Evolutionary conservation across 768 basidiomycete species (phyloP).

Genomic region (Boletus vermiculosoides): DNA sequence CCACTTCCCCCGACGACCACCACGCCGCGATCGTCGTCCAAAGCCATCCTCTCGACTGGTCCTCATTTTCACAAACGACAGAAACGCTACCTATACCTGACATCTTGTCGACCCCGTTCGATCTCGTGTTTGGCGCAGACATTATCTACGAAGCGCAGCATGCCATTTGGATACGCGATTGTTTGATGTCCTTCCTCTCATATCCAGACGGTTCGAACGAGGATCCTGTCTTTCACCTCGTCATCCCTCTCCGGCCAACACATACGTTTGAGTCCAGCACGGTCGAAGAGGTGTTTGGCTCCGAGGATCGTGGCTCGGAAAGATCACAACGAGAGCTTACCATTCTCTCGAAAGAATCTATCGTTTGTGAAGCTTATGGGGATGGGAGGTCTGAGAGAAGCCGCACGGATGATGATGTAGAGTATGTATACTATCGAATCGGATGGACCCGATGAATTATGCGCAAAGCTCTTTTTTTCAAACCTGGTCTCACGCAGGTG

Average conservation of each 20-base stretch:
- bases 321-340: slow-evolving; percentile 35
- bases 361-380: slow-evolving; percentile 50
- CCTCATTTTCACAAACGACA: slow-evolving; percentile 22
- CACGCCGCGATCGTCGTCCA: slow-evolving; percentile 16
- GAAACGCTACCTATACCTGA: slow-evolving; percentile 4
- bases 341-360: slow-evolving; percentile 52
- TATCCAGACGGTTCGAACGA: slow-evolving; percentile 11
- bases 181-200: slow-evolving; percentile 40
- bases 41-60: slow-evolving; percentile 41
- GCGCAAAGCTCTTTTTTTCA: background rate
- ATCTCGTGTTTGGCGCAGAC: slow-evolving; percentile 53
- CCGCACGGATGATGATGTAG: slow-evolving; percentile 48
- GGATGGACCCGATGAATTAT: slow-evolving; percentile 47
- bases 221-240: slow-evolving; percentile 56
- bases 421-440: slow-evolving; percentile 71
- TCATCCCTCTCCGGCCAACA: slow-evolving; percentile 73
- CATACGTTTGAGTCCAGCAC: slow-evolving; percentile 57
- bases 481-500: background rate
- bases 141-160: slow-evolving; percentile 53
- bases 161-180: slow-evolving; percentile 45
- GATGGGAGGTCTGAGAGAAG: slow-evolving; percentile 27
- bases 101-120: slow-evolving; percentile 39
- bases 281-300: slow-evolving; percentile 55
- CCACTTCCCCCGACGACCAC: background rate
- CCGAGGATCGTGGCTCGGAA: background rate